Evolutionary conservation across 75 land plant species (phyloP), one percentile per base, ranked within the genome.

Genomic region (Sequoia sempervirens): DNA sequence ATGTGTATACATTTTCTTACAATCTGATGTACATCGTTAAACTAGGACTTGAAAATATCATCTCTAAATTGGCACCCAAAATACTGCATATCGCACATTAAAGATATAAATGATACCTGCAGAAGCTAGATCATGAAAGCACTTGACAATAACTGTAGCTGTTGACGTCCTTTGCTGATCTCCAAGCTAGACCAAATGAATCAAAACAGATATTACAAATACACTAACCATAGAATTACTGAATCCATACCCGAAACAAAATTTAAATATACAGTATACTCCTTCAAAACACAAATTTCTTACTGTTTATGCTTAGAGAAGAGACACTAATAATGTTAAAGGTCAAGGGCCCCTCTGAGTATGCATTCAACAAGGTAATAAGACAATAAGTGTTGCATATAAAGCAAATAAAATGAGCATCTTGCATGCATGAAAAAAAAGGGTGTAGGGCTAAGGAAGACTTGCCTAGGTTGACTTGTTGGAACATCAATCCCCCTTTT

Each of bases 81-180:
- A 45, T 43, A 11, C 26, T 78, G 45, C 10, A 30, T 20, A 83
- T 79, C 18, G 34, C 37, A 83, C 20, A 80, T 73, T 28, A 73
- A 75, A 45, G 43, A 41, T 86, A 70, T 52, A 17, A 23, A 23
- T 30, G 46, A 41, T 53, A 83, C 85, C 89, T 84, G 90, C 83
- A 91, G 94, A 86, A 80, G 93, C 90, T 79, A 92, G 88, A 17
- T 88, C 95, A 61, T 96, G 98, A 82, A 94, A 84, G 43, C 90
- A 95, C 85, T 89, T 96, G 80, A 92, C 91, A 73, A 96, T 86
- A 75, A 15, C 88, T 69, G 98, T 87, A 74, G 97, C 92, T 52
- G 92, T 74, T 69, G 97, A 90, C 36, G 86, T 54, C 86, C 85
- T 93, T 41, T 87, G 83, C 20, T 84, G 87, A 20, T 83, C 87